phyloP scores from a whole-genome alignment of 2,329 filamentous ascomycete species.

The Aspergillus cejpii region DNA sequence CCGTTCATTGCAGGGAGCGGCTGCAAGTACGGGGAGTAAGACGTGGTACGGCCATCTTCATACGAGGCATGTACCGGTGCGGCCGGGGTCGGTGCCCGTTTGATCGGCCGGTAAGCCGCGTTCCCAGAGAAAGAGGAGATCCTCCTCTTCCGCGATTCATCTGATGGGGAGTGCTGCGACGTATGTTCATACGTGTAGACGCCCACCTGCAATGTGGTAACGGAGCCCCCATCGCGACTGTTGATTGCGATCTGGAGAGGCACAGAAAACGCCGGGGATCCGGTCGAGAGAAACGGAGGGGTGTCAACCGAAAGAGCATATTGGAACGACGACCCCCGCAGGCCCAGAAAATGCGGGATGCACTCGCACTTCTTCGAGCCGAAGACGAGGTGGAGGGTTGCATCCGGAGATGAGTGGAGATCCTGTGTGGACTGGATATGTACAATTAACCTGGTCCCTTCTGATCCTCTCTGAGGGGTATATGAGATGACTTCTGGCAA shows the following conservation, averaged over 20 bases:
- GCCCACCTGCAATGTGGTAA: slow-evolving; percentile 52
- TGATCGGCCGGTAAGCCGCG: slow-evolving; percentile 43
- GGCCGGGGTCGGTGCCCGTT: slow-evolving; percentile 42
- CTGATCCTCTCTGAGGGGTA: slow-evolving; percentile 60
- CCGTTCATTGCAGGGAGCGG: slow-evolving; percentile 41
- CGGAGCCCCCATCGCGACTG: slow-evolving; percentile 47
- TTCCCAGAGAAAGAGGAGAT: slow-evolving; percentile 47
- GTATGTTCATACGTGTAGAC: slow-evolving; percentile 55
- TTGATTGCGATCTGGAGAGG: slow-evolving; percentile 56
- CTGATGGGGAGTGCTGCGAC: slow-evolving; percentile 35
- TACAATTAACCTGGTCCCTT: slow-evolving; percentile 65
- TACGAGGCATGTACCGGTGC: slow-evolving; percentile 46
- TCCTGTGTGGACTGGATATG: slow-evolving; percentile 71
- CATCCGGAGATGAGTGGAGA: slow-evolving; percentile 53
- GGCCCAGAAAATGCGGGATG: slow-evolving; percentile 55
- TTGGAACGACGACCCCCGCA: slow-evolving; percentile 55
- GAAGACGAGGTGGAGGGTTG: slow-evolving; percentile 62
- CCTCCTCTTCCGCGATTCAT: slow-evolving; percentile 52
- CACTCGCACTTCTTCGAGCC: slow-evolving; percentile 68
- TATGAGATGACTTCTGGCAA: slow-evolving; percentile 61
- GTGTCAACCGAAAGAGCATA: slow-evolving; percentile 68
- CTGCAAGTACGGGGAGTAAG: slow-evolving; percentile 48
- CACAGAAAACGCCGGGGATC: slow-evolving; percentile 50
- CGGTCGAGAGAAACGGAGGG: slow-evolving; percentile 57
- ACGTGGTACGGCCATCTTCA: slow-evolving; percentile 43